Percentiles rank a stretch among this genome's conserved stretches.
phyloP scores from a whole-genome alignment of 2,329 filamentous ascomycete species.

The Sclerotinia sclerotiorum region DNA sequence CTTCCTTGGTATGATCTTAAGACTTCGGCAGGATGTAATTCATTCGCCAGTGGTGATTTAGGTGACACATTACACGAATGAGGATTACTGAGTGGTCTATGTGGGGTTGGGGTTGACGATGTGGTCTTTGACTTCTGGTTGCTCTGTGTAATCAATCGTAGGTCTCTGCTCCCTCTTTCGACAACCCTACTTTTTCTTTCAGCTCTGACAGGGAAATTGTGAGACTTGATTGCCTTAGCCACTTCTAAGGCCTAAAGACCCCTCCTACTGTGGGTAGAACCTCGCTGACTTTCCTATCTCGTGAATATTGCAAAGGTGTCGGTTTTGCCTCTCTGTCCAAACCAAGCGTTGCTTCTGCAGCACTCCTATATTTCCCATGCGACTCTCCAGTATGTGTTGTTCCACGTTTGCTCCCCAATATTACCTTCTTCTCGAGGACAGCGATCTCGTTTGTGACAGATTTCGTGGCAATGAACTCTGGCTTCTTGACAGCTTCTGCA shows the following conservation, averaged over 20 bases:
- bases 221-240: neutral
- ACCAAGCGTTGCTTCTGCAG: neutral
- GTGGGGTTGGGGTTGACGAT: neutral
- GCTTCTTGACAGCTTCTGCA: neutral
- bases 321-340: neutral
- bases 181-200: too few relatives aligned
- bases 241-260: neutral
- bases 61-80: neutral
- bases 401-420: too few relatives aligned
- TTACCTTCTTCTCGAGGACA: neutral
- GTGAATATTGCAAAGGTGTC: neutral
- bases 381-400: neutral
- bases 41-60: neutral
- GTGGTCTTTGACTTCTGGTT: too few relatives aligned
- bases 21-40: conserved; percentile 4
- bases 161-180: neutral
- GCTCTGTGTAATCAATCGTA: neutral
- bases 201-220: neutral
- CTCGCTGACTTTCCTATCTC: neutral
- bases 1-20: neutral
- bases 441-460: neutral
- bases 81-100: neutral
- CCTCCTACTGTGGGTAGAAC: neutral
- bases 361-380: neutral
- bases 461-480: too few relatives aligned